phyloP scores from a whole-genome alignment of 805 yeast species.

The Wickerhamiella occidentalis region DNA sequence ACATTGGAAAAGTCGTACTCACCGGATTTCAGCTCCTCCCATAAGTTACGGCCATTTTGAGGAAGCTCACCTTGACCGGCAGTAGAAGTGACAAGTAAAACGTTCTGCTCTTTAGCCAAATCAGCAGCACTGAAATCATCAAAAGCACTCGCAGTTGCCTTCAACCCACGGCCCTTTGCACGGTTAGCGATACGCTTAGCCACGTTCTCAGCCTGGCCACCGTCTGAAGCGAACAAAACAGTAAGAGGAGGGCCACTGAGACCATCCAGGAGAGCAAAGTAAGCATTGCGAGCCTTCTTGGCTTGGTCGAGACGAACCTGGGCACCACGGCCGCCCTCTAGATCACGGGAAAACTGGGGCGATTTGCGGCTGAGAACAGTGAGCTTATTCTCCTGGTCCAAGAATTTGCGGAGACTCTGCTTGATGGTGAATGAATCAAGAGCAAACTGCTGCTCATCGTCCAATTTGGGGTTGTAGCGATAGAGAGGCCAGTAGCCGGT shows the following conservation, averaged over 20 bases:
- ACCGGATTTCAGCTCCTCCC: conserved; percentile 58
- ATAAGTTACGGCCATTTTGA: conserved; percentile 62
- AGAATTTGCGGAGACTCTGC: conserved; percentile 61
- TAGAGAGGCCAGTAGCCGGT: conserved; percentile 96
- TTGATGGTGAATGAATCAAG: conserved; percentile 76
- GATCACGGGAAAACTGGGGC: conserved; percentile 67
- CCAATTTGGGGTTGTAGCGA: conserved; percentile 60
- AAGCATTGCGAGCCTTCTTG: conserved; percentile 63
- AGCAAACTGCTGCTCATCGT: conserved; percentile 48
- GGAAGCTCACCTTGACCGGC: conserved; percentile 86
- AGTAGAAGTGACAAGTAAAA: conserved; percentile 59
- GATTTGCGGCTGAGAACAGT: conserved; percentile 57
- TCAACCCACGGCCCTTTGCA: conserved; percentile 68
- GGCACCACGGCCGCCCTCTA: conserved; percentile 50
- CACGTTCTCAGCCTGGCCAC: conserved; percentile 75
- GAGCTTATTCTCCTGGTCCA: conserved; percentile 82
- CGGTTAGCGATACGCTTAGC: conserved; percentile 69
- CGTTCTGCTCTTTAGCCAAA: conserved; percentile 53
- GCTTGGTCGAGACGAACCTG: conserved; percentile 48
- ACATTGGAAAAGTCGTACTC: conserved; percentile 52
- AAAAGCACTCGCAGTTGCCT: conserved; percentile 52
- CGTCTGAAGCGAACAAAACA: conserved; percentile 80
- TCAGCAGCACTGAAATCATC: conserved; percentile 67
- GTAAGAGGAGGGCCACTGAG: conserved; percentile 86
- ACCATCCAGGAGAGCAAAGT: conserved; percentile 64